These are phyloP conservation scores for Triticum timopheevii DNA, from an alignment of 176 grass and related monocot species.

Conservation along the genomic window DNA sequence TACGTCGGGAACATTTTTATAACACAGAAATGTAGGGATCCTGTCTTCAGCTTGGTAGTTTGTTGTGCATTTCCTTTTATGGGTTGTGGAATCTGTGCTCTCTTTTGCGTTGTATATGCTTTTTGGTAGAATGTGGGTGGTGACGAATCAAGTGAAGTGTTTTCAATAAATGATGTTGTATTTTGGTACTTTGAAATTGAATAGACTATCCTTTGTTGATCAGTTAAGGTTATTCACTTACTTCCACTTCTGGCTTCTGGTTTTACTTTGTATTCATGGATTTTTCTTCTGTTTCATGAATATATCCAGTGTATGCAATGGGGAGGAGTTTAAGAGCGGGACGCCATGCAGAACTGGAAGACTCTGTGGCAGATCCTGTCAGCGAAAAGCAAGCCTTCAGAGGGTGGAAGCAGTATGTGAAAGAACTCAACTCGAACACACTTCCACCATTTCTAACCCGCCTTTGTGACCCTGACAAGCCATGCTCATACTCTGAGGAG, in stretches of 20 bases:
- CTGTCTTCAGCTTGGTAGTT: not conserved
- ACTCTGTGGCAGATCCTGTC: slow-evolving; percentile 1
- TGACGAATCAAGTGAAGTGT: not conserved
- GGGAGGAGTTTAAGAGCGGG: slow-evolving; percentile 13
- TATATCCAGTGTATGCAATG: slow-evolving; percentile 48
- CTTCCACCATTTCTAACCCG: slow-evolving; percentile 57
- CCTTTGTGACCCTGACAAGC: slow-evolving; percentile 41
- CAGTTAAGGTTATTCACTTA: not conserved
- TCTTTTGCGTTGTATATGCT: not conserved
- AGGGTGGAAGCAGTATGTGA: slow-evolving; percentile 44
- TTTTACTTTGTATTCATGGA: not conserved
- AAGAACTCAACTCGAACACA: slow-evolving; percentile 50
- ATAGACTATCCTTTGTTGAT: not conserved
- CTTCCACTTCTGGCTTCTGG: not conserved
- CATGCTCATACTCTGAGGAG: slow-evolving; percentile 23
- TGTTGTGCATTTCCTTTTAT: not conserved
- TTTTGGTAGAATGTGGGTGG: not conserved
- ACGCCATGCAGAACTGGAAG: slow-evolving; percentile 23
- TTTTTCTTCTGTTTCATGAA: slow-evolving; percentile 15
- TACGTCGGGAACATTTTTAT: not conserved
- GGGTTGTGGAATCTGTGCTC: not conserved
- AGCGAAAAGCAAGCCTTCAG: slow-evolving; percentile 24
- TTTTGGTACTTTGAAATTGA: not conserved
- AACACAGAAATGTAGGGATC: not conserved
- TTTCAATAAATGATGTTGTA: not conserved